Base-by-base conservation (phyloP, 2,329 filamentous ascomycete genomes). In the Mycosphaerella arachidis region DNA sequence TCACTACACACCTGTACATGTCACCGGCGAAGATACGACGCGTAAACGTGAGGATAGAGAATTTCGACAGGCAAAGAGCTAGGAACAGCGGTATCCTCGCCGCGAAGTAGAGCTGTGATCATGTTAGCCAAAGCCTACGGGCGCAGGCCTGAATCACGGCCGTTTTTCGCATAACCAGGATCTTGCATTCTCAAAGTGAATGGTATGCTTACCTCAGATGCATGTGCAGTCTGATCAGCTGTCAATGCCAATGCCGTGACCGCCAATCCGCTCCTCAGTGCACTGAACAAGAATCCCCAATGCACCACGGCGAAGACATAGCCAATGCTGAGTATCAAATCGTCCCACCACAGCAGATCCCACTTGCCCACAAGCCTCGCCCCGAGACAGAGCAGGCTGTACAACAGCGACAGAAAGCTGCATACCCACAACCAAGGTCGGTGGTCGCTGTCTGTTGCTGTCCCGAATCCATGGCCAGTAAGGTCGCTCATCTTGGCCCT, bases 41-140 rank as follows among this genome's bases (percentile, higher is more conserved):
- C 5, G 65, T 66, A 55, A 67, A 67, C 46, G 65, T 58, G 53
- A 67, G 60, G 27, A 66, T 62, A 2, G 63, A 66, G n/a, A 66
- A 54, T 45, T 67, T 67, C 20, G 61, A 56, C 5, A 67, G 59
- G 57, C 63, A 66, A 37, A 61, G 62, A 12, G 63, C 62, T 13
- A 66, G 45, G 53, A 67, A 66, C 35, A 50, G 55, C 2, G 60
- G 59, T 37, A 66, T 62, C 52, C 65, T 48, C 12, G 62, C 55
- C 12, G 53, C 62, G 37, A 67, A 67, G 59, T 67, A 67, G 29
- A 64, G 56, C 64, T 67, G 53, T 35, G 27, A 27, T 33, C n/a
- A 18, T 35, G 4, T 55, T 24, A 55, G 27, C 53, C 18, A 31
- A 18, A 12, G 40, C 27, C 12, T n/a, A 29, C 29, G 20, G 16